Conservation (phyloP, 352 stramenopile species). For the Phytophthora ramorum region DNA sequence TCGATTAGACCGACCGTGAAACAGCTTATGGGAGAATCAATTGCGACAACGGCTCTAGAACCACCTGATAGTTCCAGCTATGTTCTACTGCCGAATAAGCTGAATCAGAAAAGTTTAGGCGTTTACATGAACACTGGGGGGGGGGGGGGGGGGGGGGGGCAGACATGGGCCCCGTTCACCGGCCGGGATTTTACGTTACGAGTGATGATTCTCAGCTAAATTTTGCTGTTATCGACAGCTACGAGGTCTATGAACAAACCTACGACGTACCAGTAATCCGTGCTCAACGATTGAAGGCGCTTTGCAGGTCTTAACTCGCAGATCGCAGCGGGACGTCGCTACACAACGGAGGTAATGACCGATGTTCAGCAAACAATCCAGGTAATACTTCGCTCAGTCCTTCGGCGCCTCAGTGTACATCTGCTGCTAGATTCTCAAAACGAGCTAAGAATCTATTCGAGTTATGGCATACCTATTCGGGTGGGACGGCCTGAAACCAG, state of each 20-base stretch:
- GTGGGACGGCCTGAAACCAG: conserved; percentile 1
- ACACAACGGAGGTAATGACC: background rate
- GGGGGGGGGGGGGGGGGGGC: background rate
- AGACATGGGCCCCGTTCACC: conserved; percentile 1
- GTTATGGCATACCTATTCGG: background rate
- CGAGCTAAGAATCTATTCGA: background rate
- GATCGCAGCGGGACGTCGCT: no score
- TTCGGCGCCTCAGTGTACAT: background rate
- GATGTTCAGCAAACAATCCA: background rate
- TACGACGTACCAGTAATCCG: no score
- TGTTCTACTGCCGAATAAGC: background rate
- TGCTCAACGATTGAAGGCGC: no score
- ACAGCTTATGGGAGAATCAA: conserved; percentile 6
- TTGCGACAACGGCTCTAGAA: conserved; percentile 6
- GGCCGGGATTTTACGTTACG: conserved; percentile 9
- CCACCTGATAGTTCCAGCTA: background rate
- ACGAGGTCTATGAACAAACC: background rate
- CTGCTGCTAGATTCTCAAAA: background rate
- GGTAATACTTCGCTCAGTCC: background rate
- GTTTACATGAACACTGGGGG: conserved; percentile 12
- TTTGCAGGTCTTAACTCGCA: no score
- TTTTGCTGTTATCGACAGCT: background rate
- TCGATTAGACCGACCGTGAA: conserved; percentile 11
- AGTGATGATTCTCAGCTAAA: conserved; percentile 11
- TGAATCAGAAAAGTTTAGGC: conserved; percentile 9